Conservation (phyloP, 2,329 filamentous ascomycete species). For the Biscogniauxia mediterranea region DNA sequence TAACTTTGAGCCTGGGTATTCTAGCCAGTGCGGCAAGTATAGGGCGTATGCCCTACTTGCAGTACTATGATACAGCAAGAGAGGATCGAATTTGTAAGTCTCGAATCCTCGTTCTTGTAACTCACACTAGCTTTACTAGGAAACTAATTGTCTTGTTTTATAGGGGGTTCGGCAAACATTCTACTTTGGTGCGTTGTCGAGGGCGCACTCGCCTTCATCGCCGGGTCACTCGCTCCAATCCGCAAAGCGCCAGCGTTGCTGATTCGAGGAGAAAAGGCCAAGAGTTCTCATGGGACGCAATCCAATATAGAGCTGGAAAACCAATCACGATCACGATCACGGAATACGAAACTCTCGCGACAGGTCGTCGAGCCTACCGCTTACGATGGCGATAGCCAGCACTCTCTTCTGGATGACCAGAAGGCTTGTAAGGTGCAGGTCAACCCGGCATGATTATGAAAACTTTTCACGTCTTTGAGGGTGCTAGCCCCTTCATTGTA, state of each 20-base stretch:
- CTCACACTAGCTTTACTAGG: neutral
- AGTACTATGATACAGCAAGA: slow-evolving; percentile 2
- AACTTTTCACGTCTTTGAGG: neutral
- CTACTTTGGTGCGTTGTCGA: slow-evolving; percentile 5
- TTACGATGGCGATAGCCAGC: slow-evolving; percentile 4
- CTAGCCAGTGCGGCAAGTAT: slow-evolving; percentile 6
- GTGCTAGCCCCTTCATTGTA: neutral
- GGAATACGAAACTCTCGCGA: neutral
- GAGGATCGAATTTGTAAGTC: slow-evolving; percentile 4
- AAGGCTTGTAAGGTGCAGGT: neutral
- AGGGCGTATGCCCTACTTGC: slow-evolving; percentile 5
- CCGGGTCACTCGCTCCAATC: slow-evolving; percentile 7
- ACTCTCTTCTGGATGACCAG: slow-evolving; percentile 6
- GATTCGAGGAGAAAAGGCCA: neutral
- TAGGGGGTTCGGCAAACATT: slow-evolving; percentile 5
- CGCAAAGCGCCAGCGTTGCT: slow-evolving; percentile 6
- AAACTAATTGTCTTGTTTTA: neutral
- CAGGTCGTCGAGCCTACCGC: neutral
- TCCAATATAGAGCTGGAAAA: slow-evolving; percentile 2
- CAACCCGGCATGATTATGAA: neutral
- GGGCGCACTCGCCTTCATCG: slow-evolving; percentile 8
- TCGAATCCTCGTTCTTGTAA: neutral
- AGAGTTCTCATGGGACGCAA: slow-evolving; percentile 1
- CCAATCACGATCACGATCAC: neutral
- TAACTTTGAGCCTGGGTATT: slow-evolving; percentile 5